Conservation (phyloP, 2,329 filamentous ascomycete genomes). For the Hypoxylon sp. region DNA sequence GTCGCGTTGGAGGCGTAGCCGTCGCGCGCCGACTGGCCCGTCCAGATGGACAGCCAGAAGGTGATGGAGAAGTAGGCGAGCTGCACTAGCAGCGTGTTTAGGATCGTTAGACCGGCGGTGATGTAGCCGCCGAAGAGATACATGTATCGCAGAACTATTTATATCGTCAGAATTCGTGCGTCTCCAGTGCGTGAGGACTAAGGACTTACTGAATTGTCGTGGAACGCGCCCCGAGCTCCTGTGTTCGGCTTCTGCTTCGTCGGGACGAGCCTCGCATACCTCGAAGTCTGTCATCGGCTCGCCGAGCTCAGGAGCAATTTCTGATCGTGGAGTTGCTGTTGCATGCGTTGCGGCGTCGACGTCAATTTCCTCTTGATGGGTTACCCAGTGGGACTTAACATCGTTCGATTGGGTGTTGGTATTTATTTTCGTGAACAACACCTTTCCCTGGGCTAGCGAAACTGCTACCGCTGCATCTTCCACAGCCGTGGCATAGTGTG, state of each 20-base stretch:
- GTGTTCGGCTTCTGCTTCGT: constrained; percentile 3
- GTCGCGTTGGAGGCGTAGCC: constrained; percentile 51
- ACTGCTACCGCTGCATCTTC: constrained; percentile 16
- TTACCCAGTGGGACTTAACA: constrained; percentile 4
- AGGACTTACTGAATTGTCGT: constrained; percentile 23
- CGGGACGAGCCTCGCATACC: not conserved
- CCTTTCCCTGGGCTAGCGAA: constrained; percentile 15
- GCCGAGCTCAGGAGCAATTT: not conserved
- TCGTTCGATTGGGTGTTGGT: not conserved
- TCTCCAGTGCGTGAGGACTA: not conserved
- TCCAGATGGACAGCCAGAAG: constrained; percentile 37
- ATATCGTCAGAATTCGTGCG: not conserved
- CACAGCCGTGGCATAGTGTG: constrained; percentile 13
- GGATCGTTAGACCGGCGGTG: constrained; percentile 22
- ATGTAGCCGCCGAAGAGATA: constrained; percentile 34
- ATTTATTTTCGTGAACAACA: constrained; percentile 6
- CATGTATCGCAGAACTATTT: constrained; percentile 32
- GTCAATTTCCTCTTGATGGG: constrained; percentile 3
- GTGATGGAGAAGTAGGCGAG: constrained; percentile 36
- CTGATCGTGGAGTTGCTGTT: constrained; percentile 2
- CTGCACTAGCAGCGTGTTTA: constrained; percentile 33
- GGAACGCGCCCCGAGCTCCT: constrained; percentile 30
- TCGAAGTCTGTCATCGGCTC: not conserved
- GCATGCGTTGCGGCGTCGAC: constrained; percentile 2
- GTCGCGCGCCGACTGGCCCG: constrained; percentile 47